Evolutionary conservation across 75 land plant species (phyloP).

Genomic region (Picea glauca): DNA sequence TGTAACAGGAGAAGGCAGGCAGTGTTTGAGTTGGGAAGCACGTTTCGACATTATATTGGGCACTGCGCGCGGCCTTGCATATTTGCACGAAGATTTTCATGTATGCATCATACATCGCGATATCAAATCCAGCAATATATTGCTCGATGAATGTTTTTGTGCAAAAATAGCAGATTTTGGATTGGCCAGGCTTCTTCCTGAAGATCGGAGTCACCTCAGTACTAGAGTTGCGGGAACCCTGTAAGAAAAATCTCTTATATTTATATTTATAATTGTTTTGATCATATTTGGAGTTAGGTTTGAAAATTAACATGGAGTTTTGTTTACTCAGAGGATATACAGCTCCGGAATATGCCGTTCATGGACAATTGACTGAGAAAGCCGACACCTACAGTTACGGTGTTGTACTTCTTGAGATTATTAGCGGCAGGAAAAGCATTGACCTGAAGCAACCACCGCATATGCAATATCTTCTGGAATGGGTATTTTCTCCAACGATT

Average conservation of each 20-base stretch:
- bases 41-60: constrained; percentile 26
- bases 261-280: not conserved
- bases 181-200: constrained; percentile 28
- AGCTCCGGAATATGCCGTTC: constrained; percentile 19
- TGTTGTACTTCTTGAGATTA: constrained; percentile 12
- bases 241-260: constrained; percentile 13
- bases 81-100: constrained; percentile 28
- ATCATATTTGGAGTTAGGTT: not conserved
- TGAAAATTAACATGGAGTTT: too few species aligned
- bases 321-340: constrained; percentile 10
- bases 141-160: constrained; percentile 22
- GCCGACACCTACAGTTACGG: constrained; percentile 15
- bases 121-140: constrained; percentile 52
- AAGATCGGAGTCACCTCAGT: constrained; percentile 26
- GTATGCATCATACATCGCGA: constrained; percentile 53
- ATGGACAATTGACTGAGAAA: constrained; percentile 17
- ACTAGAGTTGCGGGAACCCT: constrained; percentile 41
- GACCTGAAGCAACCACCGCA: not conserved
- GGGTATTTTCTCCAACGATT: not conserved
- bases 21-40: constrained; percentile 17
- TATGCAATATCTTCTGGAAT: constrained; percentile 9
- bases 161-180: constrained; percentile 43
- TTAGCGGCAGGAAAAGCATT: constrained; percentile 15
- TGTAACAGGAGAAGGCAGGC: constrained; percentile 10
- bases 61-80: constrained; percentile 24